phyloP scores from a whole-genome alignment of 1,284 basidiomycete genomes.

The Exobasidium rhododendri region DNA sequence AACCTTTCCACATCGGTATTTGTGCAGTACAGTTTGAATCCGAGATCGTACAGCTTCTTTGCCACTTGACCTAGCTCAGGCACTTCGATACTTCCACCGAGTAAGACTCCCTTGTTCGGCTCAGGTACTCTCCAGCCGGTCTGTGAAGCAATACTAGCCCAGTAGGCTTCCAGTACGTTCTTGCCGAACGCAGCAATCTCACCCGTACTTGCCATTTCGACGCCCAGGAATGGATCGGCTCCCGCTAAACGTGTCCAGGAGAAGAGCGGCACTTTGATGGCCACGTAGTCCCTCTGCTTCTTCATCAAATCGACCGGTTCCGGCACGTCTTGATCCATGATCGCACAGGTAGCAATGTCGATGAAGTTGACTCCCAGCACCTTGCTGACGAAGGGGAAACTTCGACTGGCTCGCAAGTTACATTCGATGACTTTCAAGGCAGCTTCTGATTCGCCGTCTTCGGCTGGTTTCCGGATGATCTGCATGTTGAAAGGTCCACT shows the following conservation, averaged over 20 bases:
- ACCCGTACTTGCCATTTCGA: constrained; percentile 52
- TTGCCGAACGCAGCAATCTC: constrained; percentile 97
- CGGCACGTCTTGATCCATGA: constrained; percentile 83
- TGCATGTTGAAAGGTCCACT: constrained; percentile 99
- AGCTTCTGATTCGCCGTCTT: constrained; percentile 62
- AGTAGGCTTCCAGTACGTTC: constrained; percentile 93
- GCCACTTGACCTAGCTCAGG: constrained; percentile 79
- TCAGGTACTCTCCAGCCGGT: constrained; percentile 86
- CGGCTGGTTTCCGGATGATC: constrained; percentile 80
- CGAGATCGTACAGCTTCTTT: constrained; percentile 62
- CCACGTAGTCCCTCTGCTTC: constrained; percentile 82
- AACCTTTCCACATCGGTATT: constrained; percentile 75
- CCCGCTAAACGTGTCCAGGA: constrained; percentile 91
- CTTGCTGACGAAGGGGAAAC: constrained; percentile 99
- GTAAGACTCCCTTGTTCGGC: constrained; percentile 72
- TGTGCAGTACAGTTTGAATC: constrained; percentile 89
- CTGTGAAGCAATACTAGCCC: constrained; percentile 81
- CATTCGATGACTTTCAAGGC: constrained; percentile 97
- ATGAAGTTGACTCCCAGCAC: constrained; percentile 96
- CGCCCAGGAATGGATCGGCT: constrained; percentile 94
- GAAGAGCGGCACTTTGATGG: constrained; percentile 98
- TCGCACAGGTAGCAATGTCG: constrained; percentile 87
- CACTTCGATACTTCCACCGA: constrained; percentile 78
- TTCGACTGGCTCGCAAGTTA: constrained; percentile 93
- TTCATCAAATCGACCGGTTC: constrained; percentile 91